Evolutionary conservation across 805 yeast species (phyloP).

Genomic region (Pichia membranifaciens): DNA sequence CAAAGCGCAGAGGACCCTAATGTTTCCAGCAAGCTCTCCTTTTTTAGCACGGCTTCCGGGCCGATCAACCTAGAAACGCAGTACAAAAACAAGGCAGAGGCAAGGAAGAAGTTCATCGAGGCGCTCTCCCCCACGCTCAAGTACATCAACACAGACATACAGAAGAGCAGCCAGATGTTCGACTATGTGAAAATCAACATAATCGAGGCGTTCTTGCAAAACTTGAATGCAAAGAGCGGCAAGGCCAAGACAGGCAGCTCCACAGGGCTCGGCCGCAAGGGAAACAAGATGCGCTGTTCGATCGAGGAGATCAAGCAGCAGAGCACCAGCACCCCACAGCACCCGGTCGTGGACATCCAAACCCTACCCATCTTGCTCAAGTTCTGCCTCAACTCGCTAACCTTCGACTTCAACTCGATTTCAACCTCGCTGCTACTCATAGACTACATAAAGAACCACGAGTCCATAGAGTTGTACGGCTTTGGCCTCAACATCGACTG

Average conservation of each 20-base stretch:
- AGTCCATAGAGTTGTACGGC: slow-evolving; percentile 27
- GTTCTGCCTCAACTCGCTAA: slow-evolving; percentile 27
- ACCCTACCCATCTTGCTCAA: slow-evolving; percentile 26
- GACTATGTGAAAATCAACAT: slow-evolving; percentile 18
- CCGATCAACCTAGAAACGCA: slow-evolving; percentile 16
- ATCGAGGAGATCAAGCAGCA: slow-evolving; percentile 10
- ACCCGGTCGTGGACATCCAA: slow-evolving; percentile 20
- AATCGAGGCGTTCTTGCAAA: slow-evolving; percentile 17
- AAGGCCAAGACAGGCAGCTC: background rate
- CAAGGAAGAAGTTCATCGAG: slow-evolving; percentile 12
- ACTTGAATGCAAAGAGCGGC: background rate
- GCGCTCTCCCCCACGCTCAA: slow-evolving; percentile 19
- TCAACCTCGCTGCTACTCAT: slow-evolving; percentile 21
- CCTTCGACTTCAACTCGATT: slow-evolving; percentile 27
- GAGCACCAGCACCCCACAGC: slow-evolving; percentile 15
- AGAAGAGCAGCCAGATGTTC: slow-evolving; percentile 19
- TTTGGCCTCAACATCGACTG: slow-evolving; percentile 28
- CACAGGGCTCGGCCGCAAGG: background rate
- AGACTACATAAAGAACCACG: slow-evolving; percentile 24
- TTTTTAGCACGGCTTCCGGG: slow-evolving; percentile 8
- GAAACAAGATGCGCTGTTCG: slow-evolving; percentile 2
- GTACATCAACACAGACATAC: slow-evolving; percentile 20
- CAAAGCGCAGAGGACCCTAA: no score
- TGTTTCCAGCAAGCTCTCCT: slow-evolving; percentile 2
- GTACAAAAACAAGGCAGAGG: slow-evolving; percentile 11